A percentile compares a stretch with the other conserved stretches of the same genome.
Conservation (phyloP, 306 rosid species). For the Purshia tridentata region DNA sequence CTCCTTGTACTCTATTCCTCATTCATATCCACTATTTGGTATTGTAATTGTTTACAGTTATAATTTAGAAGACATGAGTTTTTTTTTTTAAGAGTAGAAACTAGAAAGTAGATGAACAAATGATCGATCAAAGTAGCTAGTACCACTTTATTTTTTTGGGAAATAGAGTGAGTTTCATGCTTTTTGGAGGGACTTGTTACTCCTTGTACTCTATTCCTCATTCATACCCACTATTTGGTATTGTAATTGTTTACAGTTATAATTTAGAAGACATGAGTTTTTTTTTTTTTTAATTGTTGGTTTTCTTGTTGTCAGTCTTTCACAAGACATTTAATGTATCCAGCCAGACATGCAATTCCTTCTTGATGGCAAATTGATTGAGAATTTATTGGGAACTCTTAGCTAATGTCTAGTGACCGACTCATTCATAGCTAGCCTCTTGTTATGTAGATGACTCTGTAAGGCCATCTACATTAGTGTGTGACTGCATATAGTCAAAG, state of each 20-base stretch:
- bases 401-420: too few species aligned
- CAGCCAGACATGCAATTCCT: neutral
- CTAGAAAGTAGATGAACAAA: slow-evolving; percentile 1
- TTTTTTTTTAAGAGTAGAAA: neutral
- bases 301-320: neutral
- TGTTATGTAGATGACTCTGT: too few species aligned
- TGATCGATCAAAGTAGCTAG: neutral
- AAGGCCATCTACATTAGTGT: too few species aligned
- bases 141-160: neutral
- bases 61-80: slow-evolving; percentile 1
- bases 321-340: neutral
- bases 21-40: neutral
- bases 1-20: neutral
- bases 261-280: slow-evolving; percentile 1
- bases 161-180: neutral
- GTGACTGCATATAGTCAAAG: too few species aligned
- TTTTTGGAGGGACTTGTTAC: neutral
- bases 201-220: neutral
- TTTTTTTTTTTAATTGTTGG: neutral
- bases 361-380: neutral
- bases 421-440: too few species aligned
- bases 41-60: neutral
- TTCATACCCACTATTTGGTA: neutral
- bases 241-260: neutral
- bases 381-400: neutral